Conservation (phyloP, 768 basidiomycete genomes). For the Pholiota microspora region DNA sequence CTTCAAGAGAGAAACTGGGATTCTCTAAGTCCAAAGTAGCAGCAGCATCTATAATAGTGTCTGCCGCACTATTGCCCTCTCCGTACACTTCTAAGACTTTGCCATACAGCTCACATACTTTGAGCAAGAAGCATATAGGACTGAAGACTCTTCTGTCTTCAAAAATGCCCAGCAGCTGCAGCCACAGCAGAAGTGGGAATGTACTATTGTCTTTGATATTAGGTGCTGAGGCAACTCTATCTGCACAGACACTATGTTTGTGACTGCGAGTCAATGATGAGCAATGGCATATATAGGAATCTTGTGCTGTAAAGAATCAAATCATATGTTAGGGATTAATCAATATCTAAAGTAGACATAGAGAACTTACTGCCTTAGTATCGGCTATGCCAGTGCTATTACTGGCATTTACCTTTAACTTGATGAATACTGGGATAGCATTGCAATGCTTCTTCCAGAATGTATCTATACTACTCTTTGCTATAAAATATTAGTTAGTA, state of each 20-base stretch:
- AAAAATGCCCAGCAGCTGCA: too few species aligned
- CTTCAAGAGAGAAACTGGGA: background rate
- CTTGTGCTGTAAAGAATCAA: too few species aligned
- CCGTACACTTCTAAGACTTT: background rate
- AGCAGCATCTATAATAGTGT: background rate
- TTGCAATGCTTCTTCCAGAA: conserved; percentile 11
- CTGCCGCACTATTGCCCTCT: background rate
- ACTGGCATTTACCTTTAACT: background rate
- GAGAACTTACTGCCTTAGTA: background rate
- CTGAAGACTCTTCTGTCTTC: background rate
- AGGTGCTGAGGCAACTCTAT: background rate
- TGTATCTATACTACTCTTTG: background rate
- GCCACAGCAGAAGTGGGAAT: too few species aligned
- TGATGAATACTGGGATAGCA: background rate
- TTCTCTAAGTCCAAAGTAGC: background rate
- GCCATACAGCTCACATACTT: too few species aligned
- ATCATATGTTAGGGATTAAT: too few species aligned
- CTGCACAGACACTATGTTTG: conserved; percentile 7
- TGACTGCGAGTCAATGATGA: too few species aligned
- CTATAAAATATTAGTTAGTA: background rate
- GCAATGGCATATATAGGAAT: too few species aligned
- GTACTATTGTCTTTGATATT: too few species aligned
- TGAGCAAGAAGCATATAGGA: too few species aligned
- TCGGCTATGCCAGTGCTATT: too few species aligned
- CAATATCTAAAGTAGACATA: background rate